Base-by-base conservation (phyloP, 2,329 filamentous ascomycete genomes). In the Neoarthrinium moseri region DNA sequence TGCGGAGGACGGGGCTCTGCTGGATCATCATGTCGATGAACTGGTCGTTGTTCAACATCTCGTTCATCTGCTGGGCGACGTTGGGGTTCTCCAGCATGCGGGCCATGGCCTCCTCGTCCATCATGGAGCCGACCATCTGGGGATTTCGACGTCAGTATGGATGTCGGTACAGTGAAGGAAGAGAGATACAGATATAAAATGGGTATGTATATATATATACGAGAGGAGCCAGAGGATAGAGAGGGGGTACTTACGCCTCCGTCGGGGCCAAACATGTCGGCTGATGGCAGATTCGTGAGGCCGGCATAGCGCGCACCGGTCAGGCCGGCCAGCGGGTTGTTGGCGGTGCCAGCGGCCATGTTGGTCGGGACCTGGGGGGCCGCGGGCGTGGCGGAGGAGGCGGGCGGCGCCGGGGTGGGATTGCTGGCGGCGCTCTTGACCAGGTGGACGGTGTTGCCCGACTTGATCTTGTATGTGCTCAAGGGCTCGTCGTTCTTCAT, bases 391-490 rank as follows among this genome's bases (percentile, higher is more conserved):
- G 69, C 62, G 13, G 72, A 63, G 35, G 73, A 60, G 4, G 72
- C 61, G 6, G 72, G 59, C 1, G 70, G 55, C 17, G 68, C 63
- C 40, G 71, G 69, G 36, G 75, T 57, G 34, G 77, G 74, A 61
- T 95, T 96, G 78, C 91, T 96, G 50, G 89, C 88, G 35, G 94
- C 92, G 64, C 91, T 95, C 76, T 95, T 96, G 60, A 99, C 94
- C 59, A 99, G 81, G 67, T 99, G 94, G 57, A 99, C 84, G 15
- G 92, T 97, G 69, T 97, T 94, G 53, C 91, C 91, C 54, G 89
- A 79, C 77, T 96, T 96, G 69, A 99, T 91, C 76, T 96, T 97
- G 74, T 95, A 95, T 46, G 83, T 82, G 53, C 78, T 83, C 34
- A 99, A 73, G 0, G 87, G 85, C 59, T 99, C 92, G 48, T 87